Evolutionary conservation across 768 basidiomycete species (phyloP).

Genomic region (Leccinum longicurvipes): DNA sequence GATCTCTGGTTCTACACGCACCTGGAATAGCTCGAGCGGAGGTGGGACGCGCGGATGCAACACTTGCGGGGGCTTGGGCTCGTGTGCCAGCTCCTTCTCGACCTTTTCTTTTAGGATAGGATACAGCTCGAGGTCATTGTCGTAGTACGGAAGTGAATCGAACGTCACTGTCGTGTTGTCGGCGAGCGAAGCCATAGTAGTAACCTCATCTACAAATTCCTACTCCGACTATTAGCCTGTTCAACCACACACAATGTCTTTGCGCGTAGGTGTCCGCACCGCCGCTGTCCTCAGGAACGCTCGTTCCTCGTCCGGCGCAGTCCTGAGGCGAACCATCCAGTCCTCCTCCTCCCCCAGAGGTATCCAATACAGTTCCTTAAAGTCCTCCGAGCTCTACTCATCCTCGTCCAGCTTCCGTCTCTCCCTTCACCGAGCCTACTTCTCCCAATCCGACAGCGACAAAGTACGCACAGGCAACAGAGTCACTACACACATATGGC

Average conservation of each 20-base stretch:
- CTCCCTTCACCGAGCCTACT: slow-evolving; percentile 87
- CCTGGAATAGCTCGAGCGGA: slow-evolving; percentile 61
- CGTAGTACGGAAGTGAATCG: slow-evolving; percentile 92
- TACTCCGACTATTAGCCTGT: slow-evolving; percentile 23
- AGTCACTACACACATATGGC: slow-evolving; percentile 85
- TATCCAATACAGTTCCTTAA: slow-evolving; percentile 16
- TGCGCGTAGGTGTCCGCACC: slow-evolving; percentile 44
- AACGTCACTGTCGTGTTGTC: slow-evolving; percentile 39
- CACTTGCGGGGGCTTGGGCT: slow-evolving; percentile 55
- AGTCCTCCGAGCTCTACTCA: slow-evolving; percentile 7
- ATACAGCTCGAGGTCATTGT: slow-evolving; percentile 82
- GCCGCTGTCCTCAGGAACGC: slow-evolving; percentile 42
- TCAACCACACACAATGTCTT: slow-evolving; percentile 35
- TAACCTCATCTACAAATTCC: slow-evolving; percentile 16
- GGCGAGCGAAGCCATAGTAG: slow-evolving; percentile 26
- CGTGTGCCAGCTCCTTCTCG: slow-evolving; percentile 70
- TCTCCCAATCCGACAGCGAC: slow-evolving; percentile 83
- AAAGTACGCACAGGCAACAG: slow-evolving; percentile 67
- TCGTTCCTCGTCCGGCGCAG: slow-evolving; percentile 25
- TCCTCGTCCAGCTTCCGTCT: slow-evolving; percentile 47
- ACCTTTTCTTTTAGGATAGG: slow-evolving; percentile 73
- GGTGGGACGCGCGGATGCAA: slow-evolving; percentile 75
- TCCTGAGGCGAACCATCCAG: slow-evolving; percentile 43
- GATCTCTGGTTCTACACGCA: neutral
- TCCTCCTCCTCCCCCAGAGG: slow-evolving; percentile 49